Percentiles rank a stretch among this genome's conserved stretches.
Evolutionary conservation across 2,329 filamentous ascomycete genomes (phyloP).

Genomic region (Botrytis elliptica): DNA sequence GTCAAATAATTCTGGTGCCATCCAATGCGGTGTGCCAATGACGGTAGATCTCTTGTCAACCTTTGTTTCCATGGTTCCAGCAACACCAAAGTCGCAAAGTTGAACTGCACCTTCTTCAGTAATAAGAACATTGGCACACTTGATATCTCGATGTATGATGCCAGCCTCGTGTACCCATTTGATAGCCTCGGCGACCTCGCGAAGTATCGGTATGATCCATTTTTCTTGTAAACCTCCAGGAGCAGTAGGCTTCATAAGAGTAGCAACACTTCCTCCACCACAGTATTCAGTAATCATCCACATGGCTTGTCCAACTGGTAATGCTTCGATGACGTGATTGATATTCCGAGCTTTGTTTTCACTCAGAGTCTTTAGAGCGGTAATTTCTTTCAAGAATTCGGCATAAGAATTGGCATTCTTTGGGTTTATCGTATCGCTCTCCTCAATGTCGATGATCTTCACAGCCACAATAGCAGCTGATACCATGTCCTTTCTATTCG

Average conservation of each 20-base stretch:
- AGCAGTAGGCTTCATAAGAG: constrained; percentile 65
- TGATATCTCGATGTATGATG: constrained; percentile 70
- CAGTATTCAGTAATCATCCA: constrained; percentile 91
- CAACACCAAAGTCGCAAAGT: constrained; percentile 82
- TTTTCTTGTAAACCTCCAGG: constrained; percentile 67
- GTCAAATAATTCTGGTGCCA: constrained; percentile 77
- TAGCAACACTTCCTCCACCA: constrained; percentile 78
- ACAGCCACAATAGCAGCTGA: constrained; percentile 61
- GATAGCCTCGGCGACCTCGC: constrained; percentile 65
- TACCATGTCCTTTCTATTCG: constrained; percentile 37
- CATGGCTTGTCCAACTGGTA: constrained; percentile 74
- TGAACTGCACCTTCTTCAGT: constrained; percentile 75
- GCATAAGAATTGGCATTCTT: constrained; percentile 65
- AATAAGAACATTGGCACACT: constrained; percentile 77
- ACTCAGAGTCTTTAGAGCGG: constrained; percentile 68
- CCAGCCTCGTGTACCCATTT: constrained; percentile 67
- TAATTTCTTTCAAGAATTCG: constrained; percentile 68
- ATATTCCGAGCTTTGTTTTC: constrained; percentile 75
- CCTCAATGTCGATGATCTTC: constrained; percentile 84
- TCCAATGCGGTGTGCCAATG: constrained; percentile 82
- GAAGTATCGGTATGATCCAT: constrained; percentile 66
- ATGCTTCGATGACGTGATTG: constrained; percentile 76
- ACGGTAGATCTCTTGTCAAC: constrained; percentile 77
- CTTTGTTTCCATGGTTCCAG: constrained; percentile 72
- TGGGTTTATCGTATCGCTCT: constrained; percentile 66